These are phyloP conservation scores for Mortierella polycephala DNA, from an alignment of 371 early-diverging fungal species.

Conservation along the genomic window DNA sequence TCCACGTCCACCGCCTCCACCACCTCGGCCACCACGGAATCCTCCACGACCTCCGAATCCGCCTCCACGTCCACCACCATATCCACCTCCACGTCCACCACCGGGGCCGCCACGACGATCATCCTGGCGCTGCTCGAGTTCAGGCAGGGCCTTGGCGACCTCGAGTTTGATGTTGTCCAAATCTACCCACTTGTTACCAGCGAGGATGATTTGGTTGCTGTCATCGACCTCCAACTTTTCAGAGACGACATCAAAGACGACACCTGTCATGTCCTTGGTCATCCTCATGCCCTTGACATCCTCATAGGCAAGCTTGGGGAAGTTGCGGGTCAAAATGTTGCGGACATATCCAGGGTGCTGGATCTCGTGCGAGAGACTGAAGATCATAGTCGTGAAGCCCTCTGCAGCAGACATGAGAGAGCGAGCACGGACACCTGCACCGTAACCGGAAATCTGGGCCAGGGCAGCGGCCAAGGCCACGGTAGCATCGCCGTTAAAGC, in stretches of 20 bases:
- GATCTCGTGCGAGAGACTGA: constrained; percentile 68
- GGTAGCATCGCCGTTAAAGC: constrained; percentile 64
- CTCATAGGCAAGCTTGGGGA: constrained; percentile 74
- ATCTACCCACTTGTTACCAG: constrained; percentile 72
- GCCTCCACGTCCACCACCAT: constrained; percentile 49
- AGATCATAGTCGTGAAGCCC: constrained; percentile 81
- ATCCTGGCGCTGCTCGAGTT: constrained; percentile 71
- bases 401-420: constrained; percentile 85
- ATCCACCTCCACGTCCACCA: constrained; percentile 56
- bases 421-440: constrained; percentile 81
- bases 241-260: constrained; percentile 82
- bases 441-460: constrained; percentile 87
- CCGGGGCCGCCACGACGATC: constrained; percentile 59
- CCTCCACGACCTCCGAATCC: constrained; percentile 56
- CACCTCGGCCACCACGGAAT: constrained; percentile 50
- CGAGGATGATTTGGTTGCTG: constrained; percentile 55
- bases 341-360: constrained; percentile 85
- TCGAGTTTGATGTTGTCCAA: constrained; percentile 68
- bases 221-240: constrained; percentile 71
- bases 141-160: constrained; percentile 80
- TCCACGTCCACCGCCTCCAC: constrained; percentile 53
- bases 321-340: constrained; percentile 75
- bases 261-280: constrained; percentile 82
- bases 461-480: constrained; percentile 85
- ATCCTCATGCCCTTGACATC: constrained; percentile 83